A percentile compares a stretch with the other conserved stretches of the same genome.
phyloP scores from a whole-genome alignment of 2,329 filamentous ascomycete species.

The Arthrocladium fulminans region DNA sequence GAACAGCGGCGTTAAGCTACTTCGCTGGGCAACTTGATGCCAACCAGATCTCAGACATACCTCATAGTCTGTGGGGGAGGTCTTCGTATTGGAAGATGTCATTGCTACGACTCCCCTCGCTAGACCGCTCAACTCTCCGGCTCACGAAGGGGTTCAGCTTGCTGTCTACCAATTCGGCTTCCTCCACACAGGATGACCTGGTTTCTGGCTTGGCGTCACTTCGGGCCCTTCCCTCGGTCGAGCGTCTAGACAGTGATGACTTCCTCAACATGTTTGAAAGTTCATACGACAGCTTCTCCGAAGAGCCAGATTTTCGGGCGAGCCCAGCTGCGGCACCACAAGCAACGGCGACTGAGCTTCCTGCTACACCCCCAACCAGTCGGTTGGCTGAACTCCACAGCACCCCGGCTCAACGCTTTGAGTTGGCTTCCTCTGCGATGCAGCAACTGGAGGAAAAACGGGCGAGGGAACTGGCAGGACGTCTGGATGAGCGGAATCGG shows the following conservation, averaged over 20 bases:
- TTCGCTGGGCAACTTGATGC: constrained; percentile 3
- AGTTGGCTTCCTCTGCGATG: not conserved
- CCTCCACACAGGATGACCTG: constrained; percentile 1
- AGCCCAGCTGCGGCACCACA: not conserved
- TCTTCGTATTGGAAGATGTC: constrained; percentile 1
- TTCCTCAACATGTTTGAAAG: constrained; percentile 9
- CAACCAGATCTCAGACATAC: not conserved
- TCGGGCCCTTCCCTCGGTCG: not conserved
- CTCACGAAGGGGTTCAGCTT: constrained; percentile 9
- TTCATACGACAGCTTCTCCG: not conserved
- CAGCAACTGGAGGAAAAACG: not conserved
- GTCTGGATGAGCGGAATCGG: not conserved
- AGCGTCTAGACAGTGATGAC: constrained; percentile 7
- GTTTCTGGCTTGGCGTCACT: not conserved
- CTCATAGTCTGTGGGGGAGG: not conserved
- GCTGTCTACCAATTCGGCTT: constrained; percentile 2
- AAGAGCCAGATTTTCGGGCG: not conserved
- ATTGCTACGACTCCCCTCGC: constrained; percentile 5
- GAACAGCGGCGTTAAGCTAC: not conserved
- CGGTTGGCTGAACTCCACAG: not conserved
- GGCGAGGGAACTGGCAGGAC: not conserved
- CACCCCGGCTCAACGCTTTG: not conserved
- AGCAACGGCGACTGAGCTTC: not conserved
- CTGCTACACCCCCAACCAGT: not conserved
- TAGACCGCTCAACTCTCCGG: constrained; percentile 4